Evolutionary conservation across 2,329 filamentous ascomycete species (phyloP).

Genomic region (Xylaria multiplex): DNA sequence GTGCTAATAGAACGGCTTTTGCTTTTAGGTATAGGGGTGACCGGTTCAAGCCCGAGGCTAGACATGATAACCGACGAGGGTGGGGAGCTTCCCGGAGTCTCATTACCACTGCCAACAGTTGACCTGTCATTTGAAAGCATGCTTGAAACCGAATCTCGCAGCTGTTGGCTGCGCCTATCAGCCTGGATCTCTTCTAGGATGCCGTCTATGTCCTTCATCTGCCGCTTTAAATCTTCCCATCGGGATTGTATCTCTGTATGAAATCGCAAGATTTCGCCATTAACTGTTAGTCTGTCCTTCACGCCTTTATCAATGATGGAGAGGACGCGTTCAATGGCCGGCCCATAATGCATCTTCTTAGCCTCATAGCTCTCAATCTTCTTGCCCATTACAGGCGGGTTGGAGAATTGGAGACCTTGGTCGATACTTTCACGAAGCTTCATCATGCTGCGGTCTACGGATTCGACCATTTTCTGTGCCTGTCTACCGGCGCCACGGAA

Average conservation of each 20-base stretch:
- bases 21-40: constrained; percentile 56
- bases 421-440: constrained; percentile 87
- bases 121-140: constrained; percentile 86
- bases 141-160: constrained; percentile 92
- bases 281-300: constrained; percentile 92
- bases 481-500: constrained; percentile 93
- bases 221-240: constrained; percentile 79
- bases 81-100: constrained; percentile 75
- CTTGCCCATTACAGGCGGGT: constrained; percentile 75
- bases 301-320: constrained; percentile 96
- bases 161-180: constrained; percentile 73
- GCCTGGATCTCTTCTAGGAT: constrained; percentile 77
- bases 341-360: constrained; percentile 93
- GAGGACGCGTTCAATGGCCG: constrained; percentile 89
- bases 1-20: constrained; percentile 61
- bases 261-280: constrained; percentile 90
- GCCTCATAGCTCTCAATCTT: constrained; percentile 94
- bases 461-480: constrained; percentile 96
- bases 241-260: constrained; percentile 86
- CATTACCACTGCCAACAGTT: constrained; percentile 73
- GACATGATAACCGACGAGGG: constrained; percentile 71
- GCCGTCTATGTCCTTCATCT: constrained; percentile 80
- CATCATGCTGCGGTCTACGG: constrained; percentile 84
- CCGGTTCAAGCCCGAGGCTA: constrained; percentile 60
- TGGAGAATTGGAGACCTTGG: constrained; percentile 76